phyloP scores from a whole-genome alignment of 176 grass and related monocot genomes.

The Ensete ventricosum region DNA sequence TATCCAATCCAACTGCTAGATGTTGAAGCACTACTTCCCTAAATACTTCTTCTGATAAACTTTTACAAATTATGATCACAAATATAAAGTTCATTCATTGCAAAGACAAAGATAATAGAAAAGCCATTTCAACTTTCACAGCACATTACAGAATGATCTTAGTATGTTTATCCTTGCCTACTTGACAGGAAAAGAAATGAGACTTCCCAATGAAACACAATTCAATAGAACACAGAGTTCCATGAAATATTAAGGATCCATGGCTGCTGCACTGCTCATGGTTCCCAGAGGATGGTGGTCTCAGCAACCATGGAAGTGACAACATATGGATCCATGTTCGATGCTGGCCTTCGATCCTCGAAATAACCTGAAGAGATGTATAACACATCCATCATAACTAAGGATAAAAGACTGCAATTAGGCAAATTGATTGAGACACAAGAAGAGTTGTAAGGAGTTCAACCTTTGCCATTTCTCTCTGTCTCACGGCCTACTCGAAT shows the following conservation, averaged over 20 bases:
- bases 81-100: too few species aligned
- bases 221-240: neutral
- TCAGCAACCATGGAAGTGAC: conserved; percentile 87
- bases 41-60: too few species aligned
- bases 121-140: too few species aligned
- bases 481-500: conserved; percentile 86
- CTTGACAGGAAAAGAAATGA: neutral
- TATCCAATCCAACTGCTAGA: too few species aligned
- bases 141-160: too few species aligned
- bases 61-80: too few species aligned
- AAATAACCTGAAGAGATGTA: conserved; percentile 49
- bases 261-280: neutral
- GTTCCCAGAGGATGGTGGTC: conserved; percentile 45
- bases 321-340: conserved; percentile 95
- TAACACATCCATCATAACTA: neutral
- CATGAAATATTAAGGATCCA: neutral
- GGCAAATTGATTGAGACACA: neutral
- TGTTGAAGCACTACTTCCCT: too few species aligned
- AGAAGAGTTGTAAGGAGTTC: neutral
- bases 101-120: too few species aligned
- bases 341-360: conserved; percentile 91
- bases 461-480: conserved; percentile 84
- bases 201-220: neutral
- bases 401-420: neutral
- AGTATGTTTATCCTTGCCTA: neutral